phyloP scores from a whole-genome alignment of 306 rosid species.

The Nissolia schottii region DNA sequence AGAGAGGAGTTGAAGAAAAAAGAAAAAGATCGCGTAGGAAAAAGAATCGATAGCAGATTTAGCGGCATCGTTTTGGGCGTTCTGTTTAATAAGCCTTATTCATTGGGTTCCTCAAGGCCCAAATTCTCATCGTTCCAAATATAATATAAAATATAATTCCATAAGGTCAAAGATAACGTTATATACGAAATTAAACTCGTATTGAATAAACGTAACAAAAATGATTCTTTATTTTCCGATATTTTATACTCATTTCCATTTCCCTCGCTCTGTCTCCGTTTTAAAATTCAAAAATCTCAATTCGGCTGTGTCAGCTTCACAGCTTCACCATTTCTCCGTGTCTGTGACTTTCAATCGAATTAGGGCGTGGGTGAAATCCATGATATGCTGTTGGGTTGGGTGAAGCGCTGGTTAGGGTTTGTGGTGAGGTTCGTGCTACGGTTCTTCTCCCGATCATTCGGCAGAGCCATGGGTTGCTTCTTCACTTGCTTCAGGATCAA shows the following conservation, averaged over 20 bases:
- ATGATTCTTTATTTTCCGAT: not conserved
- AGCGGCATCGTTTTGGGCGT: no score
- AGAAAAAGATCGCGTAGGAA: no score
- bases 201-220: not conserved
- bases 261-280: conserved; percentile 58
- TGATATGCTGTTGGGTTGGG: conserved; percentile 47
- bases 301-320: conserved; percentile 24
- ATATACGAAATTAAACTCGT: not conserved
- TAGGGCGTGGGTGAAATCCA: conserved; percentile 15
- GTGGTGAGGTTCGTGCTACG: conserved; percentile 45
- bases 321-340: not conserved
- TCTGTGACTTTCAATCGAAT: not conserved
- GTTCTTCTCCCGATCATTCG: conserved; percentile 57
- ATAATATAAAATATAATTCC: not conserved
- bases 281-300: conserved; percentile 74
- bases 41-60: no score
- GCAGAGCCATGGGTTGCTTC: conserved; percentile 83
- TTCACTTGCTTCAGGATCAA: conserved; percentile 64
- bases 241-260: not conserved
- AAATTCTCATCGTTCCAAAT: not conserved
- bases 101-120: not conserved
- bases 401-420: conserved; percentile 44
- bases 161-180: not conserved
- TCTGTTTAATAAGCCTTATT: not conserved
- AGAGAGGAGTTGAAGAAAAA: no score